Evolutionary conservation across 2,329 filamentous ascomycete genomes (phyloP).

Genomic region (Tolypocladium tropicale): DNA sequence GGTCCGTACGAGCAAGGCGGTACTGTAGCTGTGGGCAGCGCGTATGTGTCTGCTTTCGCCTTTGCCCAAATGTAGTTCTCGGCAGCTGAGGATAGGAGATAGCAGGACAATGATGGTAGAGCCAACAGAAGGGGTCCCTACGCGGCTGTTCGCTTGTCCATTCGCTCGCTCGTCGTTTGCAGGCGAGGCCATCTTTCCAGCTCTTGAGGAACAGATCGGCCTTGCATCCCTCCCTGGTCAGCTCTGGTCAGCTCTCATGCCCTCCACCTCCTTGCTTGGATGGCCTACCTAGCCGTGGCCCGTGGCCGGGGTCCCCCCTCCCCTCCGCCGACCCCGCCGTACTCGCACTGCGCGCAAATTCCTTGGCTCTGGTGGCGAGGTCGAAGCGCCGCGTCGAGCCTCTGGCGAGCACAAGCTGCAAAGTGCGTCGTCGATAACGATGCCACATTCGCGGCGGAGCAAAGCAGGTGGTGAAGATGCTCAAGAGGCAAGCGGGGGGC

Average conservation of each 20-base stretch:
- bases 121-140: background rate
- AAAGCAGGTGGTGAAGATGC: background rate
- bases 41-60: background rate
- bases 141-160: background rate
- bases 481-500: background rate
- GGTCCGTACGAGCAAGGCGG: too few relatives aligned
- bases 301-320: slow-evolving; percentile 2
- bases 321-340: slow-evolving; percentile 1
- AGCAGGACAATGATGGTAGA: background rate
- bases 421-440: background rate
- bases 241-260: background rate
- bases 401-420: background rate
- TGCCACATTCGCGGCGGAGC: background rate
- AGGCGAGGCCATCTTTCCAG: background rate
- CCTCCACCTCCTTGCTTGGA: background rate
- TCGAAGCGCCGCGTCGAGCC: background rate
- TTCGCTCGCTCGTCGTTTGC: background rate
- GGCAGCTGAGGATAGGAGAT: background rate
- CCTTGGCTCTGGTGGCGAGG: slow-evolving; percentile 5
- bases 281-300: background rate
- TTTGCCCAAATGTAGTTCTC: background rate
- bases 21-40: background rate
- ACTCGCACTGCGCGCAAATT: slow-evolving; percentile 5
- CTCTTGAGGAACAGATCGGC: background rate
- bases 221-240: background rate